Evolutionary conservation across 768 basidiomycete species (phyloP).

Genomic region (Chiua virens): DNA sequence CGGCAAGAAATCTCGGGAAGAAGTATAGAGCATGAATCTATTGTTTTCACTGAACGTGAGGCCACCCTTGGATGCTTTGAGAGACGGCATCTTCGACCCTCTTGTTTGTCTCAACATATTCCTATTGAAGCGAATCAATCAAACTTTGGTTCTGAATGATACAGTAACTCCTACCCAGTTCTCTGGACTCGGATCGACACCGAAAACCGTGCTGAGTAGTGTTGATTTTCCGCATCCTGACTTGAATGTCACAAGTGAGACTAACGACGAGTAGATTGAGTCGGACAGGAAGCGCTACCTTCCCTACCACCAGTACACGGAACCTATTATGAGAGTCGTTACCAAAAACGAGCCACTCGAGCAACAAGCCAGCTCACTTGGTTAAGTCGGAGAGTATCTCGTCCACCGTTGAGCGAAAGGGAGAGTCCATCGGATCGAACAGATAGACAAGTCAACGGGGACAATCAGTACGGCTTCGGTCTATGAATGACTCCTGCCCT

Average conservation of each 20-base stretch:
- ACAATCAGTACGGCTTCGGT: no score
- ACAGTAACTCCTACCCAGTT: background rate
- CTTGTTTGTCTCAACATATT: background rate
- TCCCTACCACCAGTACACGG: slow-evolving; percentile 4
- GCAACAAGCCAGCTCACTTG: background rate
- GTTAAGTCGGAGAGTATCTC: background rate
- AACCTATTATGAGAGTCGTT: background rate
- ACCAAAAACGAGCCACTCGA: background rate
- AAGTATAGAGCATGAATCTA: slow-evolving; percentile 6
- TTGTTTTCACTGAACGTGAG: background rate
- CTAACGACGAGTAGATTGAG: background rate
- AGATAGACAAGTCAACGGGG: no score
- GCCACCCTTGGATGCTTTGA: background rate
- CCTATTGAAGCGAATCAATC: background rate
- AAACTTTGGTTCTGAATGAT: background rate
- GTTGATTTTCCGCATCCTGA: slow-evolving; percentile 3
- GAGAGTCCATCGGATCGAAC: background rate
- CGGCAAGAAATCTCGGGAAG: slow-evolving; percentile 1
- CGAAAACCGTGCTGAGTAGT: slow-evolving; percentile 3
- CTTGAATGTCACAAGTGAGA: background rate
- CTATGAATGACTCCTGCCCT: no score
- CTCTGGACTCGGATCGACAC: slow-evolving; percentile 1
- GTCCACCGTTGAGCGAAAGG: background rate
- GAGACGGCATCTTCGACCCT: background rate
- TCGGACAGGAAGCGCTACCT: background rate